Base-by-base conservation (phyloP, 192 early-diverging fungal genomes). In the Coemansia javaensis region DNA sequence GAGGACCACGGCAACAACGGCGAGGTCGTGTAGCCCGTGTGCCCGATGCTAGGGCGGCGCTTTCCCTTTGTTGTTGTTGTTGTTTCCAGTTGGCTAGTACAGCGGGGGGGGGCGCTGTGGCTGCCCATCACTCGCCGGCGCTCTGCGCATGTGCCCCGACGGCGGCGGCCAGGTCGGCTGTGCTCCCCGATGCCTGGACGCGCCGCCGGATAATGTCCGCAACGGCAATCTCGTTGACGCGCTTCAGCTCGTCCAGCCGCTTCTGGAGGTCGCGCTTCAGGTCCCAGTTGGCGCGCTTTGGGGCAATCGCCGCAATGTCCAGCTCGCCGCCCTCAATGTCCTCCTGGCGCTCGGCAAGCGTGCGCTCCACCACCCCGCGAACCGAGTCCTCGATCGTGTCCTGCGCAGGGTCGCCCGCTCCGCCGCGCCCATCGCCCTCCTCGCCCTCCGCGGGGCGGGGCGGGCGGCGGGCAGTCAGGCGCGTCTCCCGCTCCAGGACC, bases 211-310 rank as follows among this genome's bases (percentile, higher is more conserved):
- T 89, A 38, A 90, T 46, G 28, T 94, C 81, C 9, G 87, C 81
- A 20, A 93, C 77, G 3, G 86, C 82, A 5, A 65, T 57, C 24
- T 88, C 75, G 11, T 89, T 92, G 39, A 61, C 76, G 28, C 77
- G 75, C 44, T 90, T 86, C 31, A 96, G 63, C 42, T 75, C 80
- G 14, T 79, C 80, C 44, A 91, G 47, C 50, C 83, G 87, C 25
- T 78, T 82, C 49, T 93, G 85, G 16, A 96, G 68, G 64, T 93
- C 93, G 21, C 86, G 75, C 53, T 90, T 90, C 40, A 96, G 57
- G 63, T 96, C 93, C 88, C 87, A 93, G 54, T 96, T 90, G 3
- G 91, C 80, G 25, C 87, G 88, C 50, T 81, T 83, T 5, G 93
- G 90, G 13, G 91, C 93, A 15, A 96, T 58, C 18, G 87, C 81